phyloP scores from a whole-genome alignment of 1,284 basidiomycete species.

The Fistulinella cinereoalba region DNA sequence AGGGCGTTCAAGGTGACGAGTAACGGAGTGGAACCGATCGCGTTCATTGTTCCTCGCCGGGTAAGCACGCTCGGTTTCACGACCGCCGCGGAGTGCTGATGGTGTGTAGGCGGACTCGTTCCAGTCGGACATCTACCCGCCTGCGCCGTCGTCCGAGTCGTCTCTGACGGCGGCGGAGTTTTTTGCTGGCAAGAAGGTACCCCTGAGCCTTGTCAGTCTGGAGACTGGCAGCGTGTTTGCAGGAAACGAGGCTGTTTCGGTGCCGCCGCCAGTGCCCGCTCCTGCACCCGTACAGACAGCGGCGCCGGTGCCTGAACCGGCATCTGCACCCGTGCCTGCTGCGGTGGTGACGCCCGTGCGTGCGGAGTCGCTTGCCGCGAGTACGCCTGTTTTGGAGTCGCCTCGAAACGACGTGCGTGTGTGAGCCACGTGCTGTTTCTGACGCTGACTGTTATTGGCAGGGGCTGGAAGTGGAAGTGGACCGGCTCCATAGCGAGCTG shows the following conservation, averaged over 20 bases:
- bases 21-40: slow-evolving; percentile 79
- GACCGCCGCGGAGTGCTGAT: not conserved
- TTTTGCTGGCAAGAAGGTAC: slow-evolving; percentile 77
- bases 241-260: slow-evolving; percentile 28
- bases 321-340: slow-evolving; percentile 8
- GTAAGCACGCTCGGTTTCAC: slow-evolving; percentile 38
- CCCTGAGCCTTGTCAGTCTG: slow-evolving; percentile 69
- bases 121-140: slow-evolving; percentile 94
- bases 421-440: too few relatives aligned
- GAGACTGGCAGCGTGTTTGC: slow-evolving; percentile 52
- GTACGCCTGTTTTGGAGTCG: slow-evolving; percentile 18
- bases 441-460: too few relatives aligned
- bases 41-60: slow-evolving; percentile 92
- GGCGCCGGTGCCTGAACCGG: slow-evolving; percentile 16
- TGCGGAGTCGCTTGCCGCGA: slow-evolving; percentile 19
- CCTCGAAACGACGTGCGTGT: slow-evolving; percentile 23
- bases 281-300: slow-evolving; percentile 16
- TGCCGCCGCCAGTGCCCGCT: slow-evolving; percentile 19
- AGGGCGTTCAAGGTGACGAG: slow-evolving; percentile 89
- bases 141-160: slow-evolving; percentile 80
- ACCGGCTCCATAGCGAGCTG: slow-evolving; percentile 58
- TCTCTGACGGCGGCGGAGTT: slow-evolving; percentile 83
- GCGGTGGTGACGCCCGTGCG: slow-evolving; percentile 6
- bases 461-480: slow-evolving; percentile 62
- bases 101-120: slow-evolving; percentile 67